Base-by-base conservation (phyloP, 345 rosid genomes). In the Adansonia digitata region DNA sequence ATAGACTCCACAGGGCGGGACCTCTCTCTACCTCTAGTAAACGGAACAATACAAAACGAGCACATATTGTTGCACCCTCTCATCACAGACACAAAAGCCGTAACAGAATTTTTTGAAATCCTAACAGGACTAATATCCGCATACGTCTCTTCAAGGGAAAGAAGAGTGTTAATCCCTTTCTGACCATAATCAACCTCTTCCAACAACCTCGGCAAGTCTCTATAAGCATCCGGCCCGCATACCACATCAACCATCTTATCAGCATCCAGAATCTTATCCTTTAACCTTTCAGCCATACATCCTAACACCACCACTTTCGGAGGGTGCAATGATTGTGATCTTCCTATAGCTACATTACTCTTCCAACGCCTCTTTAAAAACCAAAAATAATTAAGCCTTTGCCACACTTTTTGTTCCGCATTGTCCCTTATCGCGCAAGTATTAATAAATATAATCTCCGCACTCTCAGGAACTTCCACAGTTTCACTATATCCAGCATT, bases 211-310 rank as follows among this genome's bases (percentile, higher is more conserved):
- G 99, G 98, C 76, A 92, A 85, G 80, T 95, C 98, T 81, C 99
- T 88, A 70, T 92, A 95, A n/a, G 99, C 99, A 83, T 95, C 97
- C 9, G 97, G 94, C 13, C 98, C 98, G 2, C 99, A 92, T 2
- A 95, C 99, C 71, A 92, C 99, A 84, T 92, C 98, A 46, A 95
- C 99, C 98, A 95, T 95, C 88, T 93, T 95, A 83, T 95, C 93
- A 0, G 98, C 80, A 84, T 91, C 98, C 14, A 95, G 84, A 73
- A 95, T 95, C 86, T 89, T 93, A 3, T 93, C 99, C 79, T 95
- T 95, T 43, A 91, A 75, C 80, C 99, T 88, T 79, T 95, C 99
- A 53, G 99, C 97, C 98, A 95, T 91, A 82, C 99, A 95, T 63
- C 99, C 99, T 80, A 95, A 84, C 5, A 95, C 98, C 29, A 89